Conservation (phyloP, 192 early-diverging fungal genomes). For the Umbelopsis isabellina region DNA sequence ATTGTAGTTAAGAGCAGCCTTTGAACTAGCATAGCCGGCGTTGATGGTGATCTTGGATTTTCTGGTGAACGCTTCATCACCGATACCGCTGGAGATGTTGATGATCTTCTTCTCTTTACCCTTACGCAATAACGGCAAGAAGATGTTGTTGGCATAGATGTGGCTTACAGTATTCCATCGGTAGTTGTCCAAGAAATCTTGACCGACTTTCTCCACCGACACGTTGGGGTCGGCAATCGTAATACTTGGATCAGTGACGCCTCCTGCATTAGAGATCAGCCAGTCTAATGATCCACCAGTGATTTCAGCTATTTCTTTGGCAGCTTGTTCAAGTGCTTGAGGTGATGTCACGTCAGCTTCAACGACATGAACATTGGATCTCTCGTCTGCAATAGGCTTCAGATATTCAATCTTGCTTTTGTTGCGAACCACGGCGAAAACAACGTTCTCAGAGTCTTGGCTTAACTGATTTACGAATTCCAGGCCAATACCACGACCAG, state of each 20-base stretch:
- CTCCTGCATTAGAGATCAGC: slow-evolving; percentile 2
- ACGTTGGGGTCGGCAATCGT: background rate
- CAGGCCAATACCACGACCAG: slow-evolving; percentile 36
- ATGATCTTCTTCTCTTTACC: slow-evolving; percentile 23
- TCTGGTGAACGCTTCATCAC: background rate
- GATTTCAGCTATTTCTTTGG: background rate
- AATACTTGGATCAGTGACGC: background rate
- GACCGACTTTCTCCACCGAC: background rate
- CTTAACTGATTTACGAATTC: slow-evolving; percentile 33
- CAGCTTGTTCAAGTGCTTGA: background rate
- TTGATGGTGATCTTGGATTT: background rate
- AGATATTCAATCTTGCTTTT: background rate
- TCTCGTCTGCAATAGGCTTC: background rate
- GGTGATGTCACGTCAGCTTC: slow-evolving; percentile 1
- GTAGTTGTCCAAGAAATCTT: slow-evolving; percentile 25
- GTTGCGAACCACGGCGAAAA: slow-evolving; percentile 11
- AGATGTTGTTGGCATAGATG: slow-evolving; percentile 4
- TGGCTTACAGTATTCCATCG: slow-evolving; percentile 24
- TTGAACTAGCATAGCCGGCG: slow-evolving; percentile 19
- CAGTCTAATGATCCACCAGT: slow-evolving; percentile 14
- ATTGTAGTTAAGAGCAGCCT: slow-evolving; percentile 28
- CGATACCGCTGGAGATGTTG: slow-evolving; percentile 33
- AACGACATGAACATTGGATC: background rate
- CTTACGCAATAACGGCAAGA: slow-evolving; percentile 25
- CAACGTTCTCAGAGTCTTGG: background rate